These are phyloP conservation scores for Kwoniella mangroviensis DNA, from an alignment of 768 basidiomycete genomes.

Conservation along the genomic window DNA sequence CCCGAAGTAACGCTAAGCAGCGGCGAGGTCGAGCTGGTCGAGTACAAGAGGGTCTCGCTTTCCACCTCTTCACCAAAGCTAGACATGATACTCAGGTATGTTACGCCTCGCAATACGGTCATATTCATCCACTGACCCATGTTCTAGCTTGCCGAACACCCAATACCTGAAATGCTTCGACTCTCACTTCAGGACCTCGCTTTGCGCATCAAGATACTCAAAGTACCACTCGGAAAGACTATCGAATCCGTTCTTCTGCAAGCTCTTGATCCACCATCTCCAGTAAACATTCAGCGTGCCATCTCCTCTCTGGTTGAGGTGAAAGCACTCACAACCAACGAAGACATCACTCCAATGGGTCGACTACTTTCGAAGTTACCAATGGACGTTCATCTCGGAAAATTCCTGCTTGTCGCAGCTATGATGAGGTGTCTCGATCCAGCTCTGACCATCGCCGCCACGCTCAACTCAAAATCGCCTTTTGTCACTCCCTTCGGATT, in stretches of 20 bases:
- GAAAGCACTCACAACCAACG: slow-evolving; percentile 76
- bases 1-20: slow-evolving; percentile 88
- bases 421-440: slow-evolving; percentile 90
- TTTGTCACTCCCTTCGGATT: slow-evolving; percentile 87
- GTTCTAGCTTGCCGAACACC: slow-evolving; percentile 79
- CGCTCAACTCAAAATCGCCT: slow-evolving; percentile 88
- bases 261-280: slow-evolving; percentile 85
- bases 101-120: background rate
- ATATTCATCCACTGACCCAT: background rate
- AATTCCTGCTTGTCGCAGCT: slow-evolving; percentile 83
- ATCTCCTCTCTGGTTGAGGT: slow-evolving; percentile 91
- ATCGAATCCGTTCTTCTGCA: slow-evolving; percentile 88
- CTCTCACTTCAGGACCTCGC: slow-evolving; percentile 85
- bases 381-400: slow-evolving; percentile 93
- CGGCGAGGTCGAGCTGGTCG: slow-evolving; percentile 83
- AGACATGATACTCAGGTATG: slow-evolving; percentile 77
- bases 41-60: slow-evolving; percentile 85
- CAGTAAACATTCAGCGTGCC: slow-evolving; percentile 86
- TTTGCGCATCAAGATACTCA: slow-evolving; percentile 70
- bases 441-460: slow-evolving; percentile 93
- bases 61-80: slow-evolving; percentile 90
- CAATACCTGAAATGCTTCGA: slow-evolving; percentile 93
- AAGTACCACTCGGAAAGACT: slow-evolving; percentile 76
- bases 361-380: slow-evolving; percentile 86
- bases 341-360: slow-evolving; percentile 96